Conservation (phyloP, 768 basidiomycete species). For the Amanita pallidorosea region DNA sequence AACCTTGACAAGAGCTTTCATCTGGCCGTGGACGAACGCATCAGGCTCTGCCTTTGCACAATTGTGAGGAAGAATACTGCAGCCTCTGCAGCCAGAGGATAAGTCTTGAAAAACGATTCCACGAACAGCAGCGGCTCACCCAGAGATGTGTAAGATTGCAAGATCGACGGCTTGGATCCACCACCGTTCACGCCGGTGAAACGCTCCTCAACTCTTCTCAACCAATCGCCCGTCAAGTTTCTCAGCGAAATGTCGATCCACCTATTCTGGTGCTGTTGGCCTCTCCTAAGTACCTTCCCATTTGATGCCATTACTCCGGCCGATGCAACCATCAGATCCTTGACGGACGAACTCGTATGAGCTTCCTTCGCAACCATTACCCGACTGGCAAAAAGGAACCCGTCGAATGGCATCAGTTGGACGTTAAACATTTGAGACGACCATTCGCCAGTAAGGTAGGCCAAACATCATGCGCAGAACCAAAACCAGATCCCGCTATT, state of each 20-base stretch:
- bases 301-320: slow-evolving; percentile 79
- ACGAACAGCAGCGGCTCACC: slow-evolving; percentile 76
- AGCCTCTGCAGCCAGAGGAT: slow-evolving; percentile 85
- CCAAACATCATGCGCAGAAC: slow-evolving; percentile 91
- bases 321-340: slow-evolving; percentile 92
- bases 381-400: slow-evolving; percentile 90
- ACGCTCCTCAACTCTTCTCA: slow-evolving; percentile 90
- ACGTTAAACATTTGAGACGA: slow-evolving; percentile 67
- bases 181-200: slow-evolving; percentile 82
- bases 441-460: slow-evolving; percentile 98
- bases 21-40: slow-evolving; percentile 78
- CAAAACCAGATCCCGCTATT: slow-evolving; percentile 93
- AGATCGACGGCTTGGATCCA: slow-evolving; percentile 68
- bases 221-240: slow-evolving; percentile 94
- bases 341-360: slow-evolving; percentile 88
- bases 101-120: slow-evolving; percentile 73
- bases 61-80: slow-evolving; percentile 94
- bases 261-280: slow-evolving; percentile 86
- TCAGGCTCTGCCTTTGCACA: slow-evolving; percentile 91
- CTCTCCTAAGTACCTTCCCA: slow-evolving; percentile 96
- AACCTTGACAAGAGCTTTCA: slow-evolving; percentile 83
- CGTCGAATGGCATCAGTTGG: slow-evolving; percentile 98
- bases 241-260: slow-evolving; percentile 91
- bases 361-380: slow-evolving; percentile 99
- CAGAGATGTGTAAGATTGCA: slow-evolving; percentile 76